Base-by-base conservation (phyloP, 345 rosid species). In the Hibiscus trionum region DNA sequence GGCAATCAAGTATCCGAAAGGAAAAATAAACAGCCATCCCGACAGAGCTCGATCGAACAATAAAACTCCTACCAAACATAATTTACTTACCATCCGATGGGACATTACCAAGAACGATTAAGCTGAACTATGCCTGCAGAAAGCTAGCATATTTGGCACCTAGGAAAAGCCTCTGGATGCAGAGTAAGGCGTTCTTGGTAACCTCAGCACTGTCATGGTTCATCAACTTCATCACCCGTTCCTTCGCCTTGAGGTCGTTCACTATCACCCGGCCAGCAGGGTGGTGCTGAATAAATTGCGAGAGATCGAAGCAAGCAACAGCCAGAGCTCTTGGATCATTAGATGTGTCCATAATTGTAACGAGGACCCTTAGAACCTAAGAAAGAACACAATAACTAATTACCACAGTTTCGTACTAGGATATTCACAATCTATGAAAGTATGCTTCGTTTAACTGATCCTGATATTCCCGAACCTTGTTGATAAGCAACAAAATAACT, bases 111-210 rank as follows among this genome's bases (percentile, higher is more conserved):
- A 14, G 46, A 26, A 69, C 47, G 16, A 49, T 49, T 47, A 31
- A 49, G 49, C 58, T 6, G 29, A 61, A 68, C 86, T 82, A 94
- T 29, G 63, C 90, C 90, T 94, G 98, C 88, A 94, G 84, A 81
- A 94, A 94, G 88, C 98, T 90, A 3, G 98, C 98, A 66, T 94
- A 94, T 86, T 91, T 91, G 61, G 97, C 91, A 10, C 97, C 94
- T 0, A 91, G 80, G 86, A 91, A 90, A 67, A 91, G 97, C 90
- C 97, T 88, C 73, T 91, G 97, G 65, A 91, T 85, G 71, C 97
- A 88, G 73, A 91, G 87, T n/a, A 91, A 79, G 12, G 97, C 89
- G 33, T 85, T 88, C 77, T 91, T 91, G 31, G 94, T 91, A 2
- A 91, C 97, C 78, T 91, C 97, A 0, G 89, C 83, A 31, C 84